A percentile compares a stretch with the other conserved stretches of the same genome.
Evolutionary conservation across 2,329 filamentous ascomycete genomes (phyloP).

Genomic region (Apiospora saccharicola): DNA sequence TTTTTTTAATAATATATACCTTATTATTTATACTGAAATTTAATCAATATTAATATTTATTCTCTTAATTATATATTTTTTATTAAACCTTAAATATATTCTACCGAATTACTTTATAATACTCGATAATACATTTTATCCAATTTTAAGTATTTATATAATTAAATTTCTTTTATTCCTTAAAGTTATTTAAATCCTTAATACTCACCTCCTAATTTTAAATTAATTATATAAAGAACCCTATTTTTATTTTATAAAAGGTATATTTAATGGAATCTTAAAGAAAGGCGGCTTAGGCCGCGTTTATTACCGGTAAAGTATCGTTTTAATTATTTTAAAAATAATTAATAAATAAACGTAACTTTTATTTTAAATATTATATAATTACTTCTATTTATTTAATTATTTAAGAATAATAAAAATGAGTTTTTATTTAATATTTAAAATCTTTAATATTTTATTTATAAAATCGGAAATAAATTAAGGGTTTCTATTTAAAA

Average conservation of each 20-base stretch:
- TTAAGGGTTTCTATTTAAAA: no score
- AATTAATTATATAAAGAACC: background rate
- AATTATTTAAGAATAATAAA: background rate
- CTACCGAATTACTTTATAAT: background rate
- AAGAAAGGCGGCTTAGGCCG: background rate
- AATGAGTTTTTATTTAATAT: background rate
- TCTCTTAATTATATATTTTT: background rate
- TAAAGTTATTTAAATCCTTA: background rate
- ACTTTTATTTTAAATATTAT: background rate
- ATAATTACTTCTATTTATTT: background rate
- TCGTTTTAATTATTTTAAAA: background rate
- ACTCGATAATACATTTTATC: background rate
- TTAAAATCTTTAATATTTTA: background rate
- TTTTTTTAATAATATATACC: background rate
- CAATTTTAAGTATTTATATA: background rate
- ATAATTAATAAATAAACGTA: background rate
- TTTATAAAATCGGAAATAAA: background rate
- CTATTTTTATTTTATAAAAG: background rate
- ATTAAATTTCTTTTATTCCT: background rate
- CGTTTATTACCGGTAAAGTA: background rate
- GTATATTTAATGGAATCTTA: background rate
- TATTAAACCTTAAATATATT: background rate
- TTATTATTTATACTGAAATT: background rate
- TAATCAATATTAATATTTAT: background rate
- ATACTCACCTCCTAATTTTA: background rate